These are phyloP conservation scores for Psidium friedrichsthalianum DNA, from an alignment of 345 rosid species.

Conservation along the genomic window DNA sequence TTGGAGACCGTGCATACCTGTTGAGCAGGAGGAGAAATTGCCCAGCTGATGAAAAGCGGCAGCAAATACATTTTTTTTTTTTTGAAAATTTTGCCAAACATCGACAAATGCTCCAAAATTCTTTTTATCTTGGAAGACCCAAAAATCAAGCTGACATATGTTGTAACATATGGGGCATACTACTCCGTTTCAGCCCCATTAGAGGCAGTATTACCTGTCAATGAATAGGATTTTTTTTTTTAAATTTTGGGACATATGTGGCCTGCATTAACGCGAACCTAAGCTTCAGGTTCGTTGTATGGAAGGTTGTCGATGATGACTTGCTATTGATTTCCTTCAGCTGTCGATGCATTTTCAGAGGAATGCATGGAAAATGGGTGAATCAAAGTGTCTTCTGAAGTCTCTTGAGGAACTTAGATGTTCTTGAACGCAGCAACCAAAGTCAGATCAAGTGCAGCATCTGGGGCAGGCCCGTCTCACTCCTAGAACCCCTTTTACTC, in stretches of 20 bases:
- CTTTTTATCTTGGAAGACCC: not conserved
- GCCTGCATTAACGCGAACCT: too few species aligned
- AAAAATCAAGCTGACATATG: not conserved
- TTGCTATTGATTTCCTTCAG: not conserved
- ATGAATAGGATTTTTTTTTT: not conserved
- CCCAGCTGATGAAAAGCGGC: not conserved
- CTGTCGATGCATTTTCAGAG: not conserved
- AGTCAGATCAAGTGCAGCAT: not conserved
- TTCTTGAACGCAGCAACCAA: not conserved
- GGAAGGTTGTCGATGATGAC: not conserved
- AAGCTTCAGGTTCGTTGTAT: not conserved
- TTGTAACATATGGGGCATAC: not conserved
- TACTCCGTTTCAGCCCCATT: not conserved
- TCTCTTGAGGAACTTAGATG: not conserved
- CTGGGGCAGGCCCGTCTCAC: not conserved
- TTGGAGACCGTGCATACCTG: slow-evolving; percentile 78
- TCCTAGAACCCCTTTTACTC: not conserved
- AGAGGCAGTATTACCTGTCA: not conserved
- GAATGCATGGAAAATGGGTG: not conserved
- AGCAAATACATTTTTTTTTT: not conserved
- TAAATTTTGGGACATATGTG: not conserved
- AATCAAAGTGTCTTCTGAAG: not conserved
- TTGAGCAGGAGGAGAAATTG: slow-evolving; percentile 4
- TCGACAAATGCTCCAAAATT: not conserved
- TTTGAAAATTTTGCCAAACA: not conserved